Conservation (phyloP, 2,329 filamentous ascomycete species). For the Xylaria arbuscula region DNA sequence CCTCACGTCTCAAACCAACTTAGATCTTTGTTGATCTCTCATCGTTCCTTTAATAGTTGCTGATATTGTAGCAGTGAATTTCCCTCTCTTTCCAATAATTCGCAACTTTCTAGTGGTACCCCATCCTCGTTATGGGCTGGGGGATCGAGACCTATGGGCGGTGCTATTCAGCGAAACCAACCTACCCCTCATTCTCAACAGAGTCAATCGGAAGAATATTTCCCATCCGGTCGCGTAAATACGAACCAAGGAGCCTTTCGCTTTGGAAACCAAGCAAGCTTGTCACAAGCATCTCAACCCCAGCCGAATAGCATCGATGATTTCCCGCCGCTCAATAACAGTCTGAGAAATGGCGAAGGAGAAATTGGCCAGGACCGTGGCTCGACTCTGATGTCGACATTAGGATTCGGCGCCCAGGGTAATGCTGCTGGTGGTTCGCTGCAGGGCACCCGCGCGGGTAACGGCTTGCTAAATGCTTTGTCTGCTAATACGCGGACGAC, state of each 20-base stretch:
- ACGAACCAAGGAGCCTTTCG: constrained; percentile 63
- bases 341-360: constrained; percentile 62
- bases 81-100: constrained; percentile 71
- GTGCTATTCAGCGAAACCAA: constrained; percentile 63
- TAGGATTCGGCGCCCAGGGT: constrained; percentile 64
- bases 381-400: constrained; percentile 62
- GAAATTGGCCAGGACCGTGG: constrained; percentile 68
- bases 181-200: constrained; percentile 64
- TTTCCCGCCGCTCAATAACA: constrained; percentile 68
- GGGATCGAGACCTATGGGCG: constrained; percentile 61
- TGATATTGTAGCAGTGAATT: constrained; percentile 65
- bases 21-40: background rate
- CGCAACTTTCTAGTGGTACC: constrained; percentile 62
- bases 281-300: constrained; percentile 58
- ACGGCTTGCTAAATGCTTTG: constrained; percentile 72
- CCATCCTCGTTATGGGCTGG: constrained; percentile 66
- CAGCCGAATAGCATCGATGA: constrained; percentile 66
- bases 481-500: constrained; percentile 66
- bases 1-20: background rate
- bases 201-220: constrained; percentile 60
- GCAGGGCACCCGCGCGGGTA: constrained; percentile 61
- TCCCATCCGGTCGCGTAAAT: constrained; percentile 54
- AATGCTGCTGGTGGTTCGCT: constrained; percentile 53
- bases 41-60: constrained; percentile 26
- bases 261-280: constrained; percentile 62